A percentile compares a stretch with the other conserved stretches of the same genome.
Evolutionary conservation across 2,329 filamentous ascomycete species (phyloP).

Genomic region (Annulohypoxylon truncatum): DNA sequence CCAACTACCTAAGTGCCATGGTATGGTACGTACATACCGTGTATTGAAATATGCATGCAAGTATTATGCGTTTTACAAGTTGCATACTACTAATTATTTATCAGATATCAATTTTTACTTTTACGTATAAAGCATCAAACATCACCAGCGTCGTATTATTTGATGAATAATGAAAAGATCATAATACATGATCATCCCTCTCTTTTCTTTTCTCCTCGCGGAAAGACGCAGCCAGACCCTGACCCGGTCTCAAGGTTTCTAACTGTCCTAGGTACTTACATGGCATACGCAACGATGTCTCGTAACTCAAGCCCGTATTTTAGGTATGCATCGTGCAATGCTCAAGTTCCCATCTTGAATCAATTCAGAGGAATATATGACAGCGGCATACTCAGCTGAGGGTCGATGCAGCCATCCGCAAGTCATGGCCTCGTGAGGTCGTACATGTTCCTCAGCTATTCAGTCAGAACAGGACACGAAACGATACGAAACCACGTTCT

Average conservation of each 20-base stretch:
- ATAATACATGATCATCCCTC: constrained; percentile 9
- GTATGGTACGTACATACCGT: not conserved
- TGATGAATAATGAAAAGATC: constrained; percentile 15
- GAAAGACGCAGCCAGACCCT: constrained; percentile 1
- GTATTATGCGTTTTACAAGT: too few species aligned
- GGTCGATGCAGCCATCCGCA: constrained; percentile 26
- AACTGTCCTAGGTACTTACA: not conserved
- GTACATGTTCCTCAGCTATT: constrained; percentile 17
- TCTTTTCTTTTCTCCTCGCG: not conserved
- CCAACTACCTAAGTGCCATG: not conserved
- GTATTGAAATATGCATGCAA: too few species aligned
- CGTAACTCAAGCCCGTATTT: too few species aligned
- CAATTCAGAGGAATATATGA: not conserved
- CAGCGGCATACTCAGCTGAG: constrained; percentile 6
- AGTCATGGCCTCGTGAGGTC: constrained; percentile 19
- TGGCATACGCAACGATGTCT: not conserved
- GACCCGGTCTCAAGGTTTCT: constrained; percentile 5
- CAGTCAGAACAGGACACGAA: constrained; percentile 32
- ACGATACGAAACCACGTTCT: constrained; percentile 34
- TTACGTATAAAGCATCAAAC: constrained; percentile 11
- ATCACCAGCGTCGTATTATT: constrained; percentile 18
- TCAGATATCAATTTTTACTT: constrained; percentile 35
- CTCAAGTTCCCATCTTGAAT: not conserved
- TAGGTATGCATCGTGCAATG: constrained; percentile 7
- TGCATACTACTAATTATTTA: constrained; percentile 19